These are phyloP conservation scores for Pseudogymnoascus sp. DNA, from an alignment of 2,329 filamentous ascomycete genomes.

Conservation along the genomic window DNA sequence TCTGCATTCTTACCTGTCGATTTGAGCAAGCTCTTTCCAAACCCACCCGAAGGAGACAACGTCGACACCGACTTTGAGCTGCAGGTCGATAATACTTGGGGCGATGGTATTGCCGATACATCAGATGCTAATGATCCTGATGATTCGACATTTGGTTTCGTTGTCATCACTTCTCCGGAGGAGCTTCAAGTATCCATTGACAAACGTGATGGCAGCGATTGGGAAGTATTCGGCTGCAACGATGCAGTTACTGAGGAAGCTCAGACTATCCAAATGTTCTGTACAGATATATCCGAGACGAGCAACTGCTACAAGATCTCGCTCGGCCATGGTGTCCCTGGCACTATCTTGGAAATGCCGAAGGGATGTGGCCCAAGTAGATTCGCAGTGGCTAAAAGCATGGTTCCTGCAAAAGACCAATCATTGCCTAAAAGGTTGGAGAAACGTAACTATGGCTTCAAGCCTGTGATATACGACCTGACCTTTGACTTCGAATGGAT, in stretches of 20 bases:
- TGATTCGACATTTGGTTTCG: slow-evolving; percentile 17
- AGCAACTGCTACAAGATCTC: slow-evolving; percentile 25
- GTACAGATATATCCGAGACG: slow-evolving; percentile 19
- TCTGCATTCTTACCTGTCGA: slow-evolving; percentile 23
- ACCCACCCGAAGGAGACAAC: slow-evolving; percentile 21
- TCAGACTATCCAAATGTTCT: slow-evolving; percentile 25
- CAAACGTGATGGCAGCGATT: slow-evolving; percentile 29
- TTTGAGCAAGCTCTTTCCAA: slow-evolving; percentile 22
- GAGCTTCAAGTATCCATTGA: slow-evolving; percentile 23
- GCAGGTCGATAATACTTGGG: slow-evolving; percentile 17
- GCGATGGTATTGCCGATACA: background rate
- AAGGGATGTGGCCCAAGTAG: slow-evolving; percentile 22
- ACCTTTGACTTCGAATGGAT: slow-evolving; percentile 36
- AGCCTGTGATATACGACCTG: slow-evolving; percentile 29
- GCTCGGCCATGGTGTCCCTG: slow-evolving; percentile 23
- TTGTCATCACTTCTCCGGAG: slow-evolving; percentile 20
- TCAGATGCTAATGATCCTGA: slow-evolving; percentile 10
- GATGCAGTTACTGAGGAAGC: slow-evolving; percentile 18
- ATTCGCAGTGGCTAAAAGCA: slow-evolving; percentile 23
- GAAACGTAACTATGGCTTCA: background rate
- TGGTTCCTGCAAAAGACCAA: slow-evolving; percentile 19
- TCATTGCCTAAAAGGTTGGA: slow-evolving; percentile 19
- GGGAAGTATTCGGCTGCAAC: slow-evolving; percentile 27
- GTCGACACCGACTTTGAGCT: slow-evolving; percentile 19
- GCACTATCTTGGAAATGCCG: slow-evolving; percentile 28